Conservation (phyloP, 306 rosid species). For the Senna siamea region DNA sequence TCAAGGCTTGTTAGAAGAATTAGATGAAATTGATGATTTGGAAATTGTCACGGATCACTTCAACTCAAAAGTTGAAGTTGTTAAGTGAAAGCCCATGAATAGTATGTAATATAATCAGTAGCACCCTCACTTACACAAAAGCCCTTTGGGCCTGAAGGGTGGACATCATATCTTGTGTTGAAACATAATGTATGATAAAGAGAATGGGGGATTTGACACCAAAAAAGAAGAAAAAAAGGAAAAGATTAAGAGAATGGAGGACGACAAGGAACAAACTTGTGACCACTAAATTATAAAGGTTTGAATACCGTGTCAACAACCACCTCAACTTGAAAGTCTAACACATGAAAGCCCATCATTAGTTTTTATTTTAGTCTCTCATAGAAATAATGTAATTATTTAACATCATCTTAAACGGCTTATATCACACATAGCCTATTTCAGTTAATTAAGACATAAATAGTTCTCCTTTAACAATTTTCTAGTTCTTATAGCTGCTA, state of each 20-base stretch:
- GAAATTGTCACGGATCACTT: not conserved
- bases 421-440: not conserved
- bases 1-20: constrained; percentile 8
- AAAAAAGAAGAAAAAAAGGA: no score
- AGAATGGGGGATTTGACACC: not conserved
- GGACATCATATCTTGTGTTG: not conserved
- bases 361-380: not conserved
- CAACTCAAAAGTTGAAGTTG: no score
- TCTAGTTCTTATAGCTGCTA: not conserved
- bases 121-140: not conserved
- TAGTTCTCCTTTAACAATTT: not conserved
- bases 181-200: not conserved
- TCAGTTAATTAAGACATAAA: not conserved
- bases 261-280: not conserved
- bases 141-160: not conserved
- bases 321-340: no score
- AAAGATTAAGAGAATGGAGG: not conserved
- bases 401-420: not conserved
- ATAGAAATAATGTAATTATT: constrained; percentile 8
- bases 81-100: no score
- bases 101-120: not conserved
- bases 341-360: not conserved
- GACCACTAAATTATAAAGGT: not conserved
- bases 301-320: not conserved
- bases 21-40: constrained; percentile 8